Evolutionary conservation across 495 filamentous ascomycete species (phyloP).

Genomic region (Podospora bellae-mahoneyi): DNA sequence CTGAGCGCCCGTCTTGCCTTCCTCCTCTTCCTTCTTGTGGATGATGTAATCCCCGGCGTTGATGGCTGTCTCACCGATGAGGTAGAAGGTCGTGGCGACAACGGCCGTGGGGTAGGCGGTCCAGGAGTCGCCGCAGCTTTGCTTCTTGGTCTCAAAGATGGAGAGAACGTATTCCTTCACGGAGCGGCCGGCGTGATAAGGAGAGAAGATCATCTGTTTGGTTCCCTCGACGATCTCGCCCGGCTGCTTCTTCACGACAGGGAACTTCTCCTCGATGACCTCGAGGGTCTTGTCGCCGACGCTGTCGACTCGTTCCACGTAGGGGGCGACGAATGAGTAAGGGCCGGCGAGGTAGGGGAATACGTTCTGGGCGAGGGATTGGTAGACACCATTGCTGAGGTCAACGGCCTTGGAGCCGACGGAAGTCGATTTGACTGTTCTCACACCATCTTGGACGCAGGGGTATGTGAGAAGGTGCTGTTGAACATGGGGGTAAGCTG

Average conservation of each 20-base stretch:
- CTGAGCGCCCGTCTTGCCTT: not conserved
- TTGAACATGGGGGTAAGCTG: conserved; percentile 3
- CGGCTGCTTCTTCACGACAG: conserved; percentile 84
- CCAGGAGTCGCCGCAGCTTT: conserved; percentile 4
- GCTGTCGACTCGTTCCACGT: conserved; percentile 74
- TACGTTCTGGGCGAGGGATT: conserved; percentile 61
- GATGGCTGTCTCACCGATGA: not conserved
- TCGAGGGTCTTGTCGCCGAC: conserved; percentile 71
- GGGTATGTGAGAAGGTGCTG: conserved; percentile 87
- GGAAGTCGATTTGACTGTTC: conserved; percentile 71
- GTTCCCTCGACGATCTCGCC: conserved; percentile 67
- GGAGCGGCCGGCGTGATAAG: not conserved
- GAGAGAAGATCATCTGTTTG: conserved; percentile 53
- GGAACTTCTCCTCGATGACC: conserved; percentile 75
- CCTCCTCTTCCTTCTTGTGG: not conserved
- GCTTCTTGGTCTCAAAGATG: not conserved
- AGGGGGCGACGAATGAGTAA: conserved; percentile 74
- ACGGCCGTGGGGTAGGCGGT: conserved; percentile 1
- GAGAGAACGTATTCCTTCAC: not conserved
- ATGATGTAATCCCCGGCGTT: not conserved
- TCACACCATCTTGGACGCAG: conserved; percentile 73
- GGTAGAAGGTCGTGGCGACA: not conserved
- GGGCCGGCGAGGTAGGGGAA: conserved; percentile 74
- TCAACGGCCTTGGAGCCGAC: conserved; percentile 77
- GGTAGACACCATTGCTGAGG: conserved; percentile 65